phyloP scores from a whole-genome alignment of 1,284 basidiomycete genomes.

The Flammula alnicola region DNA sequence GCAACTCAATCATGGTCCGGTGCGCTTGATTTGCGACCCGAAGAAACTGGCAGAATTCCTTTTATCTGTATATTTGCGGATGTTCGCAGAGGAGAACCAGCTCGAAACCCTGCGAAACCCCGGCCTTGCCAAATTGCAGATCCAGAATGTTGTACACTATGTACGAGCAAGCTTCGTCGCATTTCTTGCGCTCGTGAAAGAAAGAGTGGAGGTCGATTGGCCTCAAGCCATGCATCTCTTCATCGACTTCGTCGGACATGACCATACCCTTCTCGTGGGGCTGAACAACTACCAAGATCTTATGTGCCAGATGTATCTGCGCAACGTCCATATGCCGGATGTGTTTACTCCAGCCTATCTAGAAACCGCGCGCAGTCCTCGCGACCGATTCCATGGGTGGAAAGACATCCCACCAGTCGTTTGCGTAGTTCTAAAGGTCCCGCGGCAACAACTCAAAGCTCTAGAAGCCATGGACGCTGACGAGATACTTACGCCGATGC shows the following conservation, averaged over 20 bases:
- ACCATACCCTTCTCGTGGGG: conserved; percentile 37
- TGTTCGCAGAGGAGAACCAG: conserved; percentile 49
- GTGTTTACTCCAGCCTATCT: conserved; percentile 11
- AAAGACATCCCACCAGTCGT: conserved; percentile 37
- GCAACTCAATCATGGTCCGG: too few species aligned
- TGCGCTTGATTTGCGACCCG: conserved; percentile 30
- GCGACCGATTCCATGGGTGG: conserved; percentile 35
- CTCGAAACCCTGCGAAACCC: neutral
- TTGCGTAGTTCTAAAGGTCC: conserved; percentile 38
- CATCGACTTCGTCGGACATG: conserved; percentile 30
- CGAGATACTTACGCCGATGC: conserved; percentile 36
- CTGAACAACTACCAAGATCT: conserved; percentile 46
- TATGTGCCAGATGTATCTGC: conserved; percentile 41
- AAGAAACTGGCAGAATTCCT: conserved; percentile 45
- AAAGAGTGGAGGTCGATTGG: conserved; percentile 40
- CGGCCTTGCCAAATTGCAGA: neutral
- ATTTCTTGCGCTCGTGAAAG: conserved; percentile 45
- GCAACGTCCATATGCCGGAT: conserved; percentile 26
- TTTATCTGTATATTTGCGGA: conserved; percentile 48
- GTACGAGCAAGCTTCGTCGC: conserved; percentile 47
- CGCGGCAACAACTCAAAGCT: conserved; percentile 31
- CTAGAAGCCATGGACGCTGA: conserved; percentile 33
- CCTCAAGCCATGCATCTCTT: conserved; percentile 33
- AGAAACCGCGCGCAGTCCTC: conserved; percentile 2
- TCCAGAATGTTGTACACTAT: conserved; percentile 40